phyloP scores from a whole-genome alignment of 495 filamentous ascomycete species.

The Trypethelium eluteriae region DNA sequence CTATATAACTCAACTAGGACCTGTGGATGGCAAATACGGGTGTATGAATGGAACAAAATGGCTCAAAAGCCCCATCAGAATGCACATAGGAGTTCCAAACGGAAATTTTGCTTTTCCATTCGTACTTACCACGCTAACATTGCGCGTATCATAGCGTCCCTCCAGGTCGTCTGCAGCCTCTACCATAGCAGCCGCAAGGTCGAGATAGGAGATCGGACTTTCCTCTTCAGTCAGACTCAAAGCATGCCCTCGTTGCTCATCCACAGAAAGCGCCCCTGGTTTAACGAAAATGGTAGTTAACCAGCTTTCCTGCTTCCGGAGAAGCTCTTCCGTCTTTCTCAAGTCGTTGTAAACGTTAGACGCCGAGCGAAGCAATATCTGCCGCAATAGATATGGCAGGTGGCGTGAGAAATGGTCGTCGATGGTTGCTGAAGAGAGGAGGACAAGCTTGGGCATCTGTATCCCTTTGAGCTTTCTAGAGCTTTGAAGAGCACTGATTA shows the following conservation, averaged over 20 bases:
- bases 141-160: constrained; percentile 15
- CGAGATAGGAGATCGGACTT: constrained; percentile 15
- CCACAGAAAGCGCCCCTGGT: constrained; percentile 17
- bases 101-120: constrained; percentile 20
- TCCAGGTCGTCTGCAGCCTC: constrained; percentile 19
- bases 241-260: constrained; percentile 15
- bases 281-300: constrained; percentile 18
- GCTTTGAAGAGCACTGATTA: constrained; percentile 15
- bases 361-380: constrained; percentile 13
- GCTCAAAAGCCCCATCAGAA: constrained; percentile 16
- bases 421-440: constrained; percentile 21
- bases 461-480: not conserved
- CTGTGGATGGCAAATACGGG: constrained; percentile 18
- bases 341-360: constrained; percentile 22
- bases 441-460: constrained; percentile 16
- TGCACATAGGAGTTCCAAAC: constrained; percentile 19
- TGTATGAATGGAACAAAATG: constrained; percentile 19
- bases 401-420: constrained; percentile 15
- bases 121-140: constrained; percentile 17
- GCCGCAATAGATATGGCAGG: constrained; percentile 12
- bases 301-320: constrained; percentile 17
- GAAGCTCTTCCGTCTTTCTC: constrained; percentile 11
- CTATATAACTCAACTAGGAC: not conserved
- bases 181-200: constrained; percentile 19
- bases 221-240: constrained; percentile 17